Evolutionary conservation across 2,329 filamentous ascomycete species (phyloP).

Genomic region (Cladosporium oxysporum): DNA sequence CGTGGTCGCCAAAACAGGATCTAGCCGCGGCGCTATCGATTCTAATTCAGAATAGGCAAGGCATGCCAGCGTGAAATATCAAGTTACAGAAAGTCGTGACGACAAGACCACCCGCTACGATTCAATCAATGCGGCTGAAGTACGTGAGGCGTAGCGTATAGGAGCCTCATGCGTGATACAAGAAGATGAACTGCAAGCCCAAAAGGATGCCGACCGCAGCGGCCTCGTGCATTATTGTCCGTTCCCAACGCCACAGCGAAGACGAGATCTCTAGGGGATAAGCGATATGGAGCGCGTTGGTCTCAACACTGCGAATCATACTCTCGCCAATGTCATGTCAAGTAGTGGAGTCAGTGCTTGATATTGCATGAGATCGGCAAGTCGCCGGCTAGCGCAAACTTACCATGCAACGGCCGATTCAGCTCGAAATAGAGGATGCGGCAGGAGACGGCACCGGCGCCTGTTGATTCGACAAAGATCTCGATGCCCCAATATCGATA

Average conservation of each 20-base stretch:
- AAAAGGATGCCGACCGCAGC: constrained; percentile 6
- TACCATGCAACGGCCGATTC: constrained; percentile 3
- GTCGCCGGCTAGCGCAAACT: constrained; percentile 6
- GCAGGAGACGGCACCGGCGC: background rate
- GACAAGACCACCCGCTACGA: constrained; percentile 6
- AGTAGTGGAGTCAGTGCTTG: constrained; percentile 11
- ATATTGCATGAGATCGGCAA: constrained; percentile 18
- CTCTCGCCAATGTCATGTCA: constrained; percentile 1
- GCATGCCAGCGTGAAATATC: background rate
- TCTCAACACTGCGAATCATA: constrained; percentile 14
- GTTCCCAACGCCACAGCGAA: background rate
- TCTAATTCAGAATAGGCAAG: constrained; percentile 4
- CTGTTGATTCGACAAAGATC: background rate
- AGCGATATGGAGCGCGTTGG: background rate
- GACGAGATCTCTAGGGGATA: background rate
- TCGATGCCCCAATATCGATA: constrained; percentile 9
- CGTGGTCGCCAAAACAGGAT: background rate
- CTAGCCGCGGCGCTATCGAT: constrained; percentile 18
- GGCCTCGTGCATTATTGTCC: constrained; percentile 8
- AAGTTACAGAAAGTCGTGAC: constrained; percentile 3
- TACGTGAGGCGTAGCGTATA: background rate
- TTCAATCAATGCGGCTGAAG: constrained; percentile 4
- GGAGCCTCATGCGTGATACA: background rate
- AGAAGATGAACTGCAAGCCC: constrained; percentile 2
- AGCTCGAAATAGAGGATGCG: constrained; percentile 12